Evolutionary conservation across 345 rosid species (phyloP), one percentile per base, ranked within the genome.

Genomic region (Erucastrum elatum): DNA sequence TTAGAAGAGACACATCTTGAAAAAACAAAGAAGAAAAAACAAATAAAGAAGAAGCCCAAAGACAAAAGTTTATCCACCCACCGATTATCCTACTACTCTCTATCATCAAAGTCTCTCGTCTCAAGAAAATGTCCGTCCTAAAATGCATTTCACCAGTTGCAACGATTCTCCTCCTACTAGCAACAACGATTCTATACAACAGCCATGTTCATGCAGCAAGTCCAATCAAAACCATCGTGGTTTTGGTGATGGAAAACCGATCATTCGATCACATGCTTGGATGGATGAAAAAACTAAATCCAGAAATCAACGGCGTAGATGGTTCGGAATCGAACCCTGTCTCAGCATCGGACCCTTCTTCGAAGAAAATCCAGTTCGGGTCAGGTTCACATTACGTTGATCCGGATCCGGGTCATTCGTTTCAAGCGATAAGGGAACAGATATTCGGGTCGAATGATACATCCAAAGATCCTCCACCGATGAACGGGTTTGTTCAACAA

Each of bases 211-310:
- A 74, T 13, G 85, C 79, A 8, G 65, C 68, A 17, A 73, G 77
- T 35, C 91, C 94, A 5, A 88, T 94, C 77, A 87, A 88, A 76
- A 91, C 90, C 26, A 74, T 94, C 0, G 97, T 94, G 2, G 90
- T 92, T 1, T 67, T 94, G 0, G 97, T 94, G 16, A 94, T 92
- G 98, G 98, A 94, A 72, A 94, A 94, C 77, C 82, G 98, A 61
- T 94, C 98, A 0, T 92, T 94, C 62, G 98, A 94, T 68, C 98
- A 92, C 87, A 94, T 92, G 98, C 84, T 94, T 3, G 98, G 98
- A 0, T 92, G 98, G 98, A 91, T 94, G 98, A 94, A 92, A 84
- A 89, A 86, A 68, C 78, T 91, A 69, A 91, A 92, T 88, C 91
- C 95, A 1, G 87, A 90, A 27, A 94, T 94, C 89, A 77, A 92